Evolutionary conservation across 1,284 basidiomycete genomes (phyloP).

Genomic region (Cutaneotrichosporon mucoides): DNA sequence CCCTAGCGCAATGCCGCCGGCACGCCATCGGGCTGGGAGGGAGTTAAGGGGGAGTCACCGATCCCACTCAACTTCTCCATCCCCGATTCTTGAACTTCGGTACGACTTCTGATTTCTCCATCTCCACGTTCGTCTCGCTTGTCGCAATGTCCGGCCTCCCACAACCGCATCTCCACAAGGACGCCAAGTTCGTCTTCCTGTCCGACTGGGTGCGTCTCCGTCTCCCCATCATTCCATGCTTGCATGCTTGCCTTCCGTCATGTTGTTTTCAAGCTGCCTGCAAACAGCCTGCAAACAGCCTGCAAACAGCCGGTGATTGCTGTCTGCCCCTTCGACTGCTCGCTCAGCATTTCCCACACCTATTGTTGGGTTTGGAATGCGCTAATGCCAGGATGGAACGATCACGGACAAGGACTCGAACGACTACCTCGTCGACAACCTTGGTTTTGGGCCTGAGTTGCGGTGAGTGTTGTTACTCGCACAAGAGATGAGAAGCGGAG

Average conservation of each 20-base stretch:
- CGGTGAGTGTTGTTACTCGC: constrained; percentile 15
- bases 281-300: too few species aligned
- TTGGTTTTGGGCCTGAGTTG: constrained; percentile 54
- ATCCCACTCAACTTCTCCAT: too few species aligned
- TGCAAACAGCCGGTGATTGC: too few species aligned
- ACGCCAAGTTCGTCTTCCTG: constrained; percentile 78
- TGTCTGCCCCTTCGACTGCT: too few species aligned
- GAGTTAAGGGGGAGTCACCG: not conserved
- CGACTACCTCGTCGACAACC: constrained; percentile 57
- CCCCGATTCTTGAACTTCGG: too few species aligned
- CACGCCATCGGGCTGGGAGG: not conserved
- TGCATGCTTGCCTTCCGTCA: too few species aligned
- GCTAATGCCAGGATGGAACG: constrained; percentile 68
- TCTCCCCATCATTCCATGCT: too few species aligned
- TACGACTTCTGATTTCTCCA: not conserved
- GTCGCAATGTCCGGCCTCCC: constrained; percentile 53
- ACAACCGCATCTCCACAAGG: constrained; percentile 69
- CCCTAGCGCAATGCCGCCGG: too few species aligned
- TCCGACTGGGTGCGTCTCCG: constrained; percentile 71
- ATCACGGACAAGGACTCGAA: constrained; percentile 87
- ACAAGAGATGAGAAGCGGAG: not conserved
- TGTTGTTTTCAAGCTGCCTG: too few species aligned
- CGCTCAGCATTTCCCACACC: too few species aligned
- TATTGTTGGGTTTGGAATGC: too few species aligned
- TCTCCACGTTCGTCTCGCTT: not conserved